phyloP scores from a whole-genome alignment of 768 basidiomycete species.

The Tephrocybe sp. region DNA sequence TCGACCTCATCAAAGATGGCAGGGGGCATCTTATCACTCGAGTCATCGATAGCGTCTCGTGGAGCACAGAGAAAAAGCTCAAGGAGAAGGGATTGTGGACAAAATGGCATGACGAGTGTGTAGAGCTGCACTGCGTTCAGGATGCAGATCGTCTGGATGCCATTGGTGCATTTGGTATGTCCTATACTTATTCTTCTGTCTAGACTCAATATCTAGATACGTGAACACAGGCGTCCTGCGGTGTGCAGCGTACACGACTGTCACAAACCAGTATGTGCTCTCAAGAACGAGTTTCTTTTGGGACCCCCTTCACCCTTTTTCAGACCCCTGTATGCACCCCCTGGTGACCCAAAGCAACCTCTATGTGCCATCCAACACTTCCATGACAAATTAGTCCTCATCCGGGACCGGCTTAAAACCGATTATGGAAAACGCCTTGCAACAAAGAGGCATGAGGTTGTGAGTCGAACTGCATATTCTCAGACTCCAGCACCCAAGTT shows the following conservation, averaged over 20 bases:
- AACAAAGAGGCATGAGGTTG: conserved; percentile 68
- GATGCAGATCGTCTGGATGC: conserved; percentile 81
- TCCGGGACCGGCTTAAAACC: conserved; percentile 77
- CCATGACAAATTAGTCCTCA: conserved; percentile 80
- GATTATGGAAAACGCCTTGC: conserved; percentile 67
- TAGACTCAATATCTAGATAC: not conserved
- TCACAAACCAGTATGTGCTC: conserved; percentile 44
- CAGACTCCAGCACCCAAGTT: too few species aligned
- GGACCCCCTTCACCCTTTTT: not conserved
- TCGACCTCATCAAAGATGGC: conserved; percentile 62
- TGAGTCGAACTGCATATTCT: conserved; percentile 27
- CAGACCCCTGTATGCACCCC: conserved; percentile 48
- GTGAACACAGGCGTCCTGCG: conserved; percentile 54
- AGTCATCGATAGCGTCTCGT: conserved; percentile 81
- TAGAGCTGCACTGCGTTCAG: conserved; percentile 81
- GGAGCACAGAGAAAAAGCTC: conserved; percentile 79
- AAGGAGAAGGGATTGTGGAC: conserved; percentile 54
- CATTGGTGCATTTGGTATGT: conserved; percentile 74
- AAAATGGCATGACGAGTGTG: conserved; percentile 68
- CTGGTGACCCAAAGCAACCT: conserved; percentile 41
- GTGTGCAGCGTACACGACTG: conserved; percentile 64
- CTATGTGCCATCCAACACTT: conserved; percentile 78
- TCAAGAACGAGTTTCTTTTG: not conserved
- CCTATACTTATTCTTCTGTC: not conserved
- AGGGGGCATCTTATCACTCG: conserved; percentile 54